Evolutionary conservation across 805 yeast genomes (phyloP).

Genomic region (Yarrowia deformans): DNA sequence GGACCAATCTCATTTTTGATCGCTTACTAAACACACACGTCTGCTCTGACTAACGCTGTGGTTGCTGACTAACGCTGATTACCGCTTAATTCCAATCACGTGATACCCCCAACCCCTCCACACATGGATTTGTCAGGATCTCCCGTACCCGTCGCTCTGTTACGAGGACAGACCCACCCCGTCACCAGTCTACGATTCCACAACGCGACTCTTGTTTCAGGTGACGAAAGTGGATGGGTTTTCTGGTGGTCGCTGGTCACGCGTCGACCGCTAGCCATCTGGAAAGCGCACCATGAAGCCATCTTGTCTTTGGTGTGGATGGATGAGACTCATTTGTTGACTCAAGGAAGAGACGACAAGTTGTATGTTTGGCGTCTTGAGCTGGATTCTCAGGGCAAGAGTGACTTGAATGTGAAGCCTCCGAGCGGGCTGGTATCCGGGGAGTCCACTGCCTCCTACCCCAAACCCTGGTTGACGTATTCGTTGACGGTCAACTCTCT

Average conservation of each 20-base stretch:
- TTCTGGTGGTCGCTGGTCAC: slow-evolving; percentile 69
- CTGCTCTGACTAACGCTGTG: too few relatives aligned
- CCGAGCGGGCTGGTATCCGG: slow-evolving; percentile 35
- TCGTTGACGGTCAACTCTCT: slow-evolving; percentile 74
- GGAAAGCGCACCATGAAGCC: slow-evolving; percentile 65
- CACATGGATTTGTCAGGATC: slow-evolving; percentile 12
- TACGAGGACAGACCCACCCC: slow-evolving; percentile 51
- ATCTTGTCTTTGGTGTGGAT: slow-evolving; percentile 59
- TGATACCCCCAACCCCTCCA: neutral
- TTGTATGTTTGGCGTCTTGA: slow-evolving; percentile 49
- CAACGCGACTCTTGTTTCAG: slow-evolving; percentile 57
- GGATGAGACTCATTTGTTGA: slow-evolving; percentile 52
- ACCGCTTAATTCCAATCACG: neutral
- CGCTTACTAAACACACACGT: neutral
- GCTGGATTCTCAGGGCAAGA: neutral
- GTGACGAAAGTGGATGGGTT: slow-evolving; percentile 69
- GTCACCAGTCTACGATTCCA: slow-evolving; percentile 49
- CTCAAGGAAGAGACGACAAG: slow-evolving; percentile 73
- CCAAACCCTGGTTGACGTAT: slow-evolving; percentile 51
- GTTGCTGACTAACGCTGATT: neutral
- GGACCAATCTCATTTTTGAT: too few relatives aligned
- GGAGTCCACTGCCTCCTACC: slow-evolving; percentile 44
- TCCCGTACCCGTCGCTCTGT: slow-evolving; percentile 45
- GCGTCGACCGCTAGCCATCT: slow-evolving; percentile 62
- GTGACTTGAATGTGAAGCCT: slow-evolving; percentile 41